Conservation (phyloP, 352 stramenopile species). For the Phytophthora melonis region DNA sequence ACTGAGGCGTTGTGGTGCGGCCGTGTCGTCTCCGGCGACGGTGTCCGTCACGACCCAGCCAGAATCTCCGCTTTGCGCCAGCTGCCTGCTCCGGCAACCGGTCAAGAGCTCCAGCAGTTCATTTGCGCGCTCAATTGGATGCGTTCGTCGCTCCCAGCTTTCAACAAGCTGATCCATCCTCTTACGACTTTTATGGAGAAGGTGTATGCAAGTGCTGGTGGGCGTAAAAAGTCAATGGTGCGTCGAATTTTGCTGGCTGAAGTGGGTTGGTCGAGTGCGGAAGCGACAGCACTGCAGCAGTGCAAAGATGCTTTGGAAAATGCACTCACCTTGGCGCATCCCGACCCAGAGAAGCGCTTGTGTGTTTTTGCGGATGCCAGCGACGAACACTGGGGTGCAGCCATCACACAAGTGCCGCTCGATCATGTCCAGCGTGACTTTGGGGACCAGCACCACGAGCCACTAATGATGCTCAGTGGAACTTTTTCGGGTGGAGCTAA, state of each 20-base stretch:
- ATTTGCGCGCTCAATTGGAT: slow-evolving; percentile 15
- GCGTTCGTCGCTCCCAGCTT: slow-evolving; percentile 1
- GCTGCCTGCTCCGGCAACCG: not conserved
- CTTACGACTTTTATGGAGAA: slow-evolving; percentile 12
- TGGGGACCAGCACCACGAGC: slow-evolving; percentile 12
- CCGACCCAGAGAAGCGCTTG: too few relatives aligned
- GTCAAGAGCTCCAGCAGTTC: slow-evolving; percentile 14
- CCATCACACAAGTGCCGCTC: slow-evolving; percentile 4
- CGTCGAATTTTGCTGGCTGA: not conserved
- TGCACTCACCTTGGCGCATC: slow-evolving; percentile 4
- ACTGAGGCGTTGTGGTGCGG: too few relatives aligned
- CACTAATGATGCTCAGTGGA: slow-evolving; percentile 19
- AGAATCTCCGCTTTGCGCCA: not conserved
- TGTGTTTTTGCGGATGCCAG: too few relatives aligned
- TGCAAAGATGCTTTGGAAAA: slow-evolving; percentile 5
- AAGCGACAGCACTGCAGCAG: not conserved
- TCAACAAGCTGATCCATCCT: slow-evolving; percentile 6
- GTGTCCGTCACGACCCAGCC: slow-evolving; percentile 8
- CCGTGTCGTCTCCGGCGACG: too few relatives aligned
- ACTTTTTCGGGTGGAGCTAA: slow-evolving; percentile 9
- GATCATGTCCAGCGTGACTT: not conserved
- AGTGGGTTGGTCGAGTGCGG: not conserved
- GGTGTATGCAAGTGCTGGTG: not conserved
- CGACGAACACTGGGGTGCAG: too few relatives aligned
- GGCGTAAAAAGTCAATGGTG: slow-evolving; percentile 11